A percentile compares a stretch with the other conserved stretches of the same genome.
Evolutionary conservation across 257 asterid genomes (phyloP).

Genomic region (Cruciata laevipes): DNA sequence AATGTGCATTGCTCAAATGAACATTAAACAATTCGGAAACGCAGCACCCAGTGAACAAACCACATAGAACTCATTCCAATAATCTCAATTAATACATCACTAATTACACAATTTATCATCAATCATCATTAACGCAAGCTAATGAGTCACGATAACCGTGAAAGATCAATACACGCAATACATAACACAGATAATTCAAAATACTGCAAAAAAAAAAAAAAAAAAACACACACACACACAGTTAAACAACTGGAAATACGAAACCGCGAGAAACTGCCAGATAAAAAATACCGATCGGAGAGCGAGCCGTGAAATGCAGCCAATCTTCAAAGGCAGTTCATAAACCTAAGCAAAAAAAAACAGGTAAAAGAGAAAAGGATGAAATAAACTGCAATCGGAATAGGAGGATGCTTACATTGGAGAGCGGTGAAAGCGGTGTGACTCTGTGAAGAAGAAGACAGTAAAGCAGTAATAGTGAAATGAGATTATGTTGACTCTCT

Average conservation of each 20-base stretch:
- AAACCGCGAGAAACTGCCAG: conserved; percentile 5
- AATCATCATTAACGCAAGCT: background rate
- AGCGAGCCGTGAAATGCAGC: conserved; percentile 14
- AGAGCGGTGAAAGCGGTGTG: background rate
- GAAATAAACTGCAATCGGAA: background rate
- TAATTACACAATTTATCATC: background rate
- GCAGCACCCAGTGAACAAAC: background rate
- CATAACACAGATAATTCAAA: background rate
- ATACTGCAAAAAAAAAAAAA: background rate
- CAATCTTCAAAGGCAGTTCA: conserved; percentile 14
- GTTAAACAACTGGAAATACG: background rate
- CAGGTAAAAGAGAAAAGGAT: background rate
- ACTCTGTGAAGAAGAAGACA: background rate
- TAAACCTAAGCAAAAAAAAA: background rate
- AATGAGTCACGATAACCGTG: background rate
- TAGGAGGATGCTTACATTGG: background rate
- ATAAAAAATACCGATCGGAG: conserved; percentile 25
- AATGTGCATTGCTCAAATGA: background rate
- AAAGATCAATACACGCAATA: background rate
- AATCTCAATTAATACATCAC: background rate
- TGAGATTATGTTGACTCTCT: background rate
- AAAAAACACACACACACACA: no score
- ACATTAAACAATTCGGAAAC: background rate
- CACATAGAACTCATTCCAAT: background rate
- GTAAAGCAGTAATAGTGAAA: background rate